These are phyloP conservation scores for Boechera divaricarpa DNA, from an alignment of 345 rosid genomes.

Conservation along the genomic window DNA sequence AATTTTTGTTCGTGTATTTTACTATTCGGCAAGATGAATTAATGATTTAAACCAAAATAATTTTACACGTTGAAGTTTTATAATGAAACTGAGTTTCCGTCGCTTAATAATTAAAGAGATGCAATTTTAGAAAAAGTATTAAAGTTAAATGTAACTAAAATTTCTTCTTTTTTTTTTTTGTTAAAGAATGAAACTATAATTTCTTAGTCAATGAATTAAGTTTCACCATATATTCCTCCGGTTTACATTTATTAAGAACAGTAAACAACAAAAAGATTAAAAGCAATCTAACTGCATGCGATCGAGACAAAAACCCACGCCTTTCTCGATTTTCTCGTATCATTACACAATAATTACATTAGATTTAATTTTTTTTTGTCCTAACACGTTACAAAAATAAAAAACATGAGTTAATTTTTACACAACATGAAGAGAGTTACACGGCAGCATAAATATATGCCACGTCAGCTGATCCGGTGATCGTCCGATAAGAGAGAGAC, in stretches of 20 bases:
- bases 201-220: background rate
- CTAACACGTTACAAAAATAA: constrained; percentile 16
- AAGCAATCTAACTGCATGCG: constrained; percentile 39
- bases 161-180: no score
- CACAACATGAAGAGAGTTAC: background rate
- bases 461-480: constrained; percentile 41
- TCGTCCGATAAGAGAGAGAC: constrained; percentile 51
- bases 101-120: background rate
- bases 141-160: no score
- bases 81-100: background rate
- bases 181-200: no score
- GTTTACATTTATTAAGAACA: background rate
- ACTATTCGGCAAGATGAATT: background rate
- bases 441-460: background rate
- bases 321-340: constrained; percentile 44
- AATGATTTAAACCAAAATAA: background rate
- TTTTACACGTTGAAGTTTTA: background rate
- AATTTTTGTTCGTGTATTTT: no score
- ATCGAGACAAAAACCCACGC: constrained; percentile 46
- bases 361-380: background rate
- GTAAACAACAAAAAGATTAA: background rate
- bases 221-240: background rate
- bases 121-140: background rate
- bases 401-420: background rate
- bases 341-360: constrained; percentile 42